Conservation (phyloP, 2,329 filamentous ascomycete species). For the Sarocladium kiliense region DNA sequence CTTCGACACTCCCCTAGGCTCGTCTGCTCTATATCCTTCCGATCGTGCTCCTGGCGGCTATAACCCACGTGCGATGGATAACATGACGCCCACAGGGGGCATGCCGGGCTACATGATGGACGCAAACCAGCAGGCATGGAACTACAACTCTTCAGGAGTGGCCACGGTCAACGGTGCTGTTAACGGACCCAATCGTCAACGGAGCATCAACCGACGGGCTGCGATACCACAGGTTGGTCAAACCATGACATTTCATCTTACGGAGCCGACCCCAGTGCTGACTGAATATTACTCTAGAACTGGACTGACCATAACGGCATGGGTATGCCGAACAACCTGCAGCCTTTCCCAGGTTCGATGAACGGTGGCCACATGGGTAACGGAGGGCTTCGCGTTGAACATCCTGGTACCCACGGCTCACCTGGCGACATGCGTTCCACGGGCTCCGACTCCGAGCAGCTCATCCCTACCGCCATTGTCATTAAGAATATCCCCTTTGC, state of each 20-base stretch:
- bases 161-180: slow-evolving; percentile 58
- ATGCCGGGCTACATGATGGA: slow-evolving; percentile 51
- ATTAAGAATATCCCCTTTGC: slow-evolving; percentile 99
- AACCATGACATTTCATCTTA: slow-evolving; percentile 9
- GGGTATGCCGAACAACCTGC: slow-evolving; percentile 34
- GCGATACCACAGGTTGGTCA: slow-evolving; percentile 69
- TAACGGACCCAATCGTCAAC: slow-evolving; percentile 55
- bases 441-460: slow-evolving; percentile 65
- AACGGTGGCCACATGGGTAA: slow-evolving; percentile 32
- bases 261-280: slow-evolving; percentile 8
- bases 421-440: slow-evolving; percentile 35
- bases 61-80: slow-evolving; percentile 54
- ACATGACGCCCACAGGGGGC: slow-evolving; percentile 31
- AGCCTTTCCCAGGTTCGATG: slow-evolving; percentile 29
- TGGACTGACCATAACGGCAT: slow-evolving; percentile 46
- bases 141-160: slow-evolving; percentile 63
- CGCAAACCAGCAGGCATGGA: slow-evolving; percentile 79
- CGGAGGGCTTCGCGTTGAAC: slow-evolving; percentile 38
- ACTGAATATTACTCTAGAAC: slow-evolving; percentile 27
- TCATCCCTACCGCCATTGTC: slow-evolving; percentile 96
- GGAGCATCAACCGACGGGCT: slow-evolving; percentile 48
- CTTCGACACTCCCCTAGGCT: slow-evolving; percentile 65
- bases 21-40: slow-evolving; percentile 62
- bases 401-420: slow-evolving; percentile 33
- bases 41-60: slow-evolving; percentile 58